Evolutionary conservation across 306 rosid species (phyloP).

Genomic region (Cicer arietinum): DNA sequence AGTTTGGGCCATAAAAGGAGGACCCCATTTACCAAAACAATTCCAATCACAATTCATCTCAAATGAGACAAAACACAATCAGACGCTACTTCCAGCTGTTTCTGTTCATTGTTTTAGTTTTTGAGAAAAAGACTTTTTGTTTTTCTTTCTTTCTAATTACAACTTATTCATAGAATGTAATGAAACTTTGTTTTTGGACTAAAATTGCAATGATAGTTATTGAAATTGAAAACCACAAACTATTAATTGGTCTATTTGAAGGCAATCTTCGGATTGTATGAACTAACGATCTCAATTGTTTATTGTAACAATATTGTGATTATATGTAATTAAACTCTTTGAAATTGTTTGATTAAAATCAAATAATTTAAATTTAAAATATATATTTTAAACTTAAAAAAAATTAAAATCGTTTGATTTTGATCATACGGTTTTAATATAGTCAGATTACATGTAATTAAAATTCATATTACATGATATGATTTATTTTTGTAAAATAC

Average conservation of each 20-base stretch:
- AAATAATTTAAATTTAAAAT: no score
- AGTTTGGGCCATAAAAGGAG: conserved; percentile 44
- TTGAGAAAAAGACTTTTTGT: not conserved
- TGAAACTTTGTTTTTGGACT: not conserved
- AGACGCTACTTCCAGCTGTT: conserved; percentile 58
- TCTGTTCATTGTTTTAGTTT: not conserved
- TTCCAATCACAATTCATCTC: conserved; percentile 47
- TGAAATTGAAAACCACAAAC: not conserved
- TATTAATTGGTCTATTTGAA: not conserved
- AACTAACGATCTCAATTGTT: no score
- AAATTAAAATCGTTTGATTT: no score
- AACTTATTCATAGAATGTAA: conserved; percentile 9
- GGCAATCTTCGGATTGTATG: no score
- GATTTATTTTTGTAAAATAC: no score
- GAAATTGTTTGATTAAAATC: no score
- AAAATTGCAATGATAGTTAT: not conserved
- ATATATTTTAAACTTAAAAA: no score
- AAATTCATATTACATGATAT: no score
- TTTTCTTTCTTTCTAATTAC: conserved; percentile 30
- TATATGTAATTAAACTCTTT: no score
- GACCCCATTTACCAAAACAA: conserved; percentile 58
- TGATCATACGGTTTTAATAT: no score
- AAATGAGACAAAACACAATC: conserved; percentile 38
- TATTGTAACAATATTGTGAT: no score
- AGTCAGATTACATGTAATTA: no score